Percentiles rank a stretch among this genome's conserved stretches.
These are phyloP conservation scores for Cicer yamashitae DNA, from an alignment of 306 rosid genomes.

Conservation along the genomic window DNA sequence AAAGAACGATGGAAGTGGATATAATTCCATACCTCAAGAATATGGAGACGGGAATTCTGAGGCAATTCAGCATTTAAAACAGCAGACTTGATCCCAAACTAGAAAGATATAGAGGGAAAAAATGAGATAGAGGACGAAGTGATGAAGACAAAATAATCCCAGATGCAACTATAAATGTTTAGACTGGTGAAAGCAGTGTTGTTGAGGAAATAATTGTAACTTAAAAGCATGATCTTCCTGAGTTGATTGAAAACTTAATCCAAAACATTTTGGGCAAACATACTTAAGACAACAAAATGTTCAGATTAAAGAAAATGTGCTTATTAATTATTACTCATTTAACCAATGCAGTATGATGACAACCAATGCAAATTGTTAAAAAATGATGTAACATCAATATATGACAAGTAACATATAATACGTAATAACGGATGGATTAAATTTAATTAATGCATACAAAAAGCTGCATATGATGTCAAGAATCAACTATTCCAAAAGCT, in stretches of 20 bases:
- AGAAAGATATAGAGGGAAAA: slow-evolving; percentile 40
- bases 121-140: not conserved
- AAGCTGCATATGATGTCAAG: slow-evolving; percentile 9
- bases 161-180: slow-evolving; percentile 19
- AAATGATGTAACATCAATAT: not conserved
- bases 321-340: slow-evolving; percentile 29
- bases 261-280: slow-evolving; percentile 18
- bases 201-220: not conserved
- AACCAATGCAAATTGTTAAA: not conserved
- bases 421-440: slow-evolving; percentile 3
- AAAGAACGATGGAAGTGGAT: slow-evolving; percentile 23
- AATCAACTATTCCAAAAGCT: slow-evolving; percentile 15
- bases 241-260: slow-evolving; percentile 21
- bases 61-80: slow-evolving; percentile 96
- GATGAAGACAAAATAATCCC: slow-evolving; percentile 31
- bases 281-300: not conserved
- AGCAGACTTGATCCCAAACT: slow-evolving; percentile 96
- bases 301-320: not conserved
- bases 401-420: slow-evolving; percentile 10
- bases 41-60: slow-evolving; percentile 96
- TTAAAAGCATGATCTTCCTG: slow-evolving; percentile 16
- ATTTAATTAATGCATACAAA: slow-evolving; percentile 28
- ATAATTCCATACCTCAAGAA: slow-evolving; percentile 75
- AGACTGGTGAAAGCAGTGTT: slow-evolving; percentile 8
- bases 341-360: slow-evolving; percentile 23